These are phyloP conservation scores for Cryptococcus sp. DNA, from an alignment of 1,284 basidiomycete genomes.

Conservation along the genomic window DNA sequence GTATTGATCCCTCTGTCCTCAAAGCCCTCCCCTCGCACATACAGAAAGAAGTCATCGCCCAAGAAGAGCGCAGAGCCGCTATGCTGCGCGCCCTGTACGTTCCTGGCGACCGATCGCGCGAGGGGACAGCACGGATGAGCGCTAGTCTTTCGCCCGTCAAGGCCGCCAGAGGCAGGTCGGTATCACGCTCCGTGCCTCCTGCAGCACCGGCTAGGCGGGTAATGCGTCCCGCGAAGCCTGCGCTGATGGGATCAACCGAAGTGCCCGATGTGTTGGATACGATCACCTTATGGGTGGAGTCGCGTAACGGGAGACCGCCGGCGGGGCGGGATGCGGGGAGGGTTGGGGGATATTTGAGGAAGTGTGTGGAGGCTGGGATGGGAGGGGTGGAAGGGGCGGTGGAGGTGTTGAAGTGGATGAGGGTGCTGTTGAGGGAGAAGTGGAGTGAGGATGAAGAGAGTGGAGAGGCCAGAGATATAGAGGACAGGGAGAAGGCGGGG, in stretches of 20 bases:
- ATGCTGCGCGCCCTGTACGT: slow-evolving; percentile 49
- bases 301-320: slow-evolving; percentile 56
- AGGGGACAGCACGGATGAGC: slow-evolving; percentile 4
- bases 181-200: slow-evolving; percentile 18
- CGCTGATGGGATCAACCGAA: slow-evolving; percentile 51
- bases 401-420: slow-evolving; percentile 73
- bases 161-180: slow-evolving; percentile 6
- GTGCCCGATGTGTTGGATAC: slow-evolving; percentile 61
- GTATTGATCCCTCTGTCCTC: slow-evolving; percentile 67
- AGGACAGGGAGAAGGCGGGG: slow-evolving; percentile 45
- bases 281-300: slow-evolving; percentile 68
- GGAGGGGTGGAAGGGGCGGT: slow-evolving; percentile 65
- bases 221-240: slow-evolving; percentile 32
- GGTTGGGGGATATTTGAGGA: slow-evolving; percentile 65
- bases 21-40: slow-evolving; percentile 68
- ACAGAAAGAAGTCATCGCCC: slow-evolving; percentile 63
- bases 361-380: slow-evolving; percentile 61
- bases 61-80: slow-evolving; percentile 48
- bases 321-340: slow-evolving; percentile 66
- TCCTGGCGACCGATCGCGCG: slow-evolving; percentile 12
- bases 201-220: background rate
- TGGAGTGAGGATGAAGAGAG: slow-evolving; percentile 14
- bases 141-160: slow-evolving; percentile 15
- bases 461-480: slow-evolving; percentile 16
- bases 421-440: slow-evolving; percentile 30